phyloP scores from a whole-genome alignment of 2,329 filamentous ascomycete genomes.

The Neonectria coccinea region DNA sequence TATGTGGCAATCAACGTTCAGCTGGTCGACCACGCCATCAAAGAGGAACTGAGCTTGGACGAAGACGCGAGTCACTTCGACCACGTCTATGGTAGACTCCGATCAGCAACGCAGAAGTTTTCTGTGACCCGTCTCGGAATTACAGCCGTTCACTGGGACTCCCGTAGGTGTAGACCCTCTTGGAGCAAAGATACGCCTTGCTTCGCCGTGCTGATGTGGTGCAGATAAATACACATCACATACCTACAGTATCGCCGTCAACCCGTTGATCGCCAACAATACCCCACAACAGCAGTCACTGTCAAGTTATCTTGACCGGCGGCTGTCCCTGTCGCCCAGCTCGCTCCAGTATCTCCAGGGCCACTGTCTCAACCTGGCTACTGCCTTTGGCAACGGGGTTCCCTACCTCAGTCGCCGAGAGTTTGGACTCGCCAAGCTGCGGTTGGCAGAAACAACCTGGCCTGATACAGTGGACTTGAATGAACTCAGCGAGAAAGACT shows the following conservation, averaged over 20 bases:
- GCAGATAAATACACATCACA: neutral
- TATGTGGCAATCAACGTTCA: neutral
- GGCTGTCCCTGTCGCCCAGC: neutral
- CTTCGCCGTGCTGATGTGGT: neutral
- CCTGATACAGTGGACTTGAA: neutral
- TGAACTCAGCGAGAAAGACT: neutral
- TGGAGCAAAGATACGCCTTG: neutral
- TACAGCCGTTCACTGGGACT: neutral
- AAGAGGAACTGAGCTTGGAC: neutral
- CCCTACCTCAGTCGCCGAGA: slow-evolving; percentile 1
- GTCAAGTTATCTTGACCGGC: neutral
- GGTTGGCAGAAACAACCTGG: neutral
- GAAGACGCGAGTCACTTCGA: neutral
- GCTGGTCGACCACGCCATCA: neutral
- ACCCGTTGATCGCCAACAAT: neutral
- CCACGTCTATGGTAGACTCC: neutral
- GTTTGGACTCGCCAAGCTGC: neutral
- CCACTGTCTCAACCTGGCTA: neutral
- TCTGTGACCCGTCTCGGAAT: neutral
- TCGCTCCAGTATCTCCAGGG: neutral
- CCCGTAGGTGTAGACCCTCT: neutral
- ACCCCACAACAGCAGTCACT: neutral
- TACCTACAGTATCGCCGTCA: neutral
- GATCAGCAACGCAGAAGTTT: neutral
- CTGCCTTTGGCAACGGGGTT: neutral